phyloP scores from a whole-genome alignment of 202 grass and related monocot genomes.

The Cymbopogon flexuosus region DNA sequence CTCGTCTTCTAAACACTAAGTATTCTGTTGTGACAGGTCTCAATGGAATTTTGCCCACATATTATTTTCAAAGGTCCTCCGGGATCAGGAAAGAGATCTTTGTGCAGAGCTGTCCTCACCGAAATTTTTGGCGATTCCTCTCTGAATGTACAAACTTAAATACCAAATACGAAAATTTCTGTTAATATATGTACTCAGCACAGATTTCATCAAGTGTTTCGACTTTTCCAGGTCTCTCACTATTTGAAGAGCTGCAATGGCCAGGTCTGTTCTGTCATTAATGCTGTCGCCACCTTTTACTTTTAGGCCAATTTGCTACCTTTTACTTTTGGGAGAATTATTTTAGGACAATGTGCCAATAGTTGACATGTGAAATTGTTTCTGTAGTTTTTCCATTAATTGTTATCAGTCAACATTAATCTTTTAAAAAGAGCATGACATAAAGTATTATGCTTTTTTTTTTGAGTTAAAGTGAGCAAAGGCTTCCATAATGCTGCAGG shows the following conservation, averaged over 20 bases:
- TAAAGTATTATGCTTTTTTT: background rate
- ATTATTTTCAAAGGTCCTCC: slow-evolving; percentile 67
- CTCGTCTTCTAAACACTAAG: slow-evolving; percentile 28
- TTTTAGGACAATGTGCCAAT: background rate
- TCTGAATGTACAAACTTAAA: slow-evolving; percentile 53
- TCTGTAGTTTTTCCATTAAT: background rate
- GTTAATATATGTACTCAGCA: slow-evolving; percentile 2
- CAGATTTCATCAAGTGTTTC: slow-evolving; percentile 18
- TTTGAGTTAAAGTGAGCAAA: background rate
- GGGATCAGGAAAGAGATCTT: slow-evolving; percentile 66
- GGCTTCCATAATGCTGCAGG: slow-evolving; percentile 42
- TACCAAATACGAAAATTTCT: slow-evolving; percentile 9
- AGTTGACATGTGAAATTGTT: background rate
- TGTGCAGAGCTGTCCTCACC: slow-evolving; percentile 52
- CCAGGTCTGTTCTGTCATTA: slow-evolving; percentile 42
- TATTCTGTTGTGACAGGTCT: slow-evolving; percentile 37
- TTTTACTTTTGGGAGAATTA: no score
- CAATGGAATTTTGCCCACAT: slow-evolving; percentile 44
- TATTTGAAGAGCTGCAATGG: slow-evolving; percentile 54
- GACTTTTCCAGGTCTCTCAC: slow-evolving; percentile 52
- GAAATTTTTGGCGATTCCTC: slow-evolving; percentile 66
- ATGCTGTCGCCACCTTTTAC: no score
- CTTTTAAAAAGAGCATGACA: background rate
- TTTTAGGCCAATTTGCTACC: no score
- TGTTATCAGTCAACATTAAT: background rate